Conservation (phyloP, 2,329 filamentous ascomycete species). For the Ampelomyces quisqualis region DNA sequence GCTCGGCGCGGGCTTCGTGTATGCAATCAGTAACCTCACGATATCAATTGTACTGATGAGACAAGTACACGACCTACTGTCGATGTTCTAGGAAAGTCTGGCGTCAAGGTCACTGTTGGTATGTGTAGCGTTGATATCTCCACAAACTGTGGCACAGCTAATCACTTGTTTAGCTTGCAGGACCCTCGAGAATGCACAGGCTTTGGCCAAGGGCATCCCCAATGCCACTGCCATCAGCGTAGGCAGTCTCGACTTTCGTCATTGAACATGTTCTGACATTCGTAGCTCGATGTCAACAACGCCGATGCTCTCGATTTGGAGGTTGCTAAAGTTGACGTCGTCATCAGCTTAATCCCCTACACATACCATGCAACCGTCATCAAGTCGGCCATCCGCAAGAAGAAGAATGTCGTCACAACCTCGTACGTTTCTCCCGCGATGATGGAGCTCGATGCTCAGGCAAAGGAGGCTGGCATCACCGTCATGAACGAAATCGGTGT, state of each 20-base stretch:
- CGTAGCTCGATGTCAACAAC: slow-evolving; percentile 77
- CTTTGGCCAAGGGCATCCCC: slow-evolving; percentile 68
- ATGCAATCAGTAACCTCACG: slow-evolving; percentile 10
- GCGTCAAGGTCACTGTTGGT: slow-evolving; percentile 60
- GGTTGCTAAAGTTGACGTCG: slow-evolving; percentile 75
- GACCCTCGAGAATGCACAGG: slow-evolving; percentile 74
- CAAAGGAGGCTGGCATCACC: slow-evolving; percentile 89
- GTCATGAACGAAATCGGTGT: slow-evolving; percentile 81
- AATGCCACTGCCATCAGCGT: slow-evolving; percentile 67
- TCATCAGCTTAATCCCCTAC: slow-evolving; percentile 78
- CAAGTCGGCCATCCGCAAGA: slow-evolving; percentile 86
- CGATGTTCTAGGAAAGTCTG: slow-evolving; percentile 59
- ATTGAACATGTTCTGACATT: slow-evolving; percentile 11
- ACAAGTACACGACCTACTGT: slow-evolving; percentile 56
- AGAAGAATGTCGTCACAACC: slow-evolving; percentile 96
- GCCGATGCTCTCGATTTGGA: slow-evolving; percentile 74
- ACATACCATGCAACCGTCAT: slow-evolving; percentile 68
- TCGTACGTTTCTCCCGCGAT: slow-evolving; percentile 91
- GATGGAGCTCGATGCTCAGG: slow-evolving; percentile 78
- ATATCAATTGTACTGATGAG: slow-evolving; percentile 11
- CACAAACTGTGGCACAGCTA: neutral
- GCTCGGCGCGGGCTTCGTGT: slow-evolving; percentile 46
- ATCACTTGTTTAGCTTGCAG: slow-evolving; percentile 66
- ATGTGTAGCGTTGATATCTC: slow-evolving; percentile 16
- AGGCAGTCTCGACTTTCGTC: slow-evolving; percentile 3